Evolutionary conservation across 1,284 basidiomycete genomes (phyloP).

Genomic region (Ustilago sp.): DNA sequence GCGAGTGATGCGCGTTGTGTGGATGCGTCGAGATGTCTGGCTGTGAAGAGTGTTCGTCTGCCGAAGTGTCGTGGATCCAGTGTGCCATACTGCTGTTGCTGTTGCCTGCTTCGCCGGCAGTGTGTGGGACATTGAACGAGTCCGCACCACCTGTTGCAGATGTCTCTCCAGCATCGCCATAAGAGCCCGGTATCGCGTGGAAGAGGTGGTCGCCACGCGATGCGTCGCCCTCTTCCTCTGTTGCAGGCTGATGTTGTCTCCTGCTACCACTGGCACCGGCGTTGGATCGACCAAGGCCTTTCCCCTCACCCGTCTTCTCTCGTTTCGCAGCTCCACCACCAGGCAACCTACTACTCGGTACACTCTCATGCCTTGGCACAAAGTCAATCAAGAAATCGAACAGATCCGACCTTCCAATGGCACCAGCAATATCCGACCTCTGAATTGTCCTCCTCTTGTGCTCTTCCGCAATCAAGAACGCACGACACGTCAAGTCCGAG

Average conservation of each 20-base stretch:
- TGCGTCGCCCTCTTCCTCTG: background rate
- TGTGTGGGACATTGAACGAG: constrained; percentile 37
- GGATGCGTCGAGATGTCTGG: constrained; percentile 25
- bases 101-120: constrained; percentile 12
- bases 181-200: constrained; percentile 14
- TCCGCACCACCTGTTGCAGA: constrained; percentile 12
- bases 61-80: constrained; percentile 40
- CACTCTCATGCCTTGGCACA: constrained; percentile 62
- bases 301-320: constrained; percentile 51
- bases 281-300: constrained; percentile 25
- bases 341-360: constrained; percentile 48
- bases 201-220: constrained; percentile 17
- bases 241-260: constrained; percentile 14
- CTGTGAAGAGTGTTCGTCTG: constrained; percentile 40
- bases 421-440: constrained; percentile 65
- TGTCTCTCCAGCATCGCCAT: constrained; percentile 22
- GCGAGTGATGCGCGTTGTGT: constrained; percentile 26
- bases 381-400: constrained; percentile 70
- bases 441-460: constrained; percentile 67
- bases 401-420: constrained; percentile 65
- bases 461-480: constrained; percentile 67
- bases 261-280: constrained; percentile 20
- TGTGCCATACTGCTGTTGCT: constrained; percentile 33
- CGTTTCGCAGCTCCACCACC: constrained; percentile 48
- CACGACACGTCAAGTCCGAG: constrained; percentile 67